Percentiles rank a stretch among this genome's conserved stretches.
These are phyloP conservation scores for Lactifluus subvellereus DNA, from an alignment of 768 basidiomycete genomes.

Conservation along the genomic window DNA sequence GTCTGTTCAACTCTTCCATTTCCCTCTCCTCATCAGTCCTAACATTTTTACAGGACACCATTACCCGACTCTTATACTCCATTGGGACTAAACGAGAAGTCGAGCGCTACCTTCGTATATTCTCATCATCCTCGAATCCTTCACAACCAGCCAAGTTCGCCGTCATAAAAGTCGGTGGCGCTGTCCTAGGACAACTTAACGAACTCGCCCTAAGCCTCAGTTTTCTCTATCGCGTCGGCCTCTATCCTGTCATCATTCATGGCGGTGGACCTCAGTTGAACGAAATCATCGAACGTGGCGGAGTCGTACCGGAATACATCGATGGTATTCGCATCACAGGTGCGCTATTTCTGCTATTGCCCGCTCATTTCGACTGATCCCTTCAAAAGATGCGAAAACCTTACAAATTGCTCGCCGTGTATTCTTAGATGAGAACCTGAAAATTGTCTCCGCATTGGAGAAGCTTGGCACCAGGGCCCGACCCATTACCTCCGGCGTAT, in stretches of 20 bases:
- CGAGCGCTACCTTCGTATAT: slow-evolving; percentile 96
- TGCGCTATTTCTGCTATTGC: slow-evolving; percentile 32
- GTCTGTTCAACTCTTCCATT: slow-evolving; percentile 37
- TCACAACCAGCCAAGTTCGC: slow-evolving; percentile 92
- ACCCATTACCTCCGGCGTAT: slow-evolving; percentile 96
- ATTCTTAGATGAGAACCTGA: slow-evolving; percentile 96
- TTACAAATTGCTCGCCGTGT: slow-evolving; percentile 91
- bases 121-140: slow-evolving; percentile 87
- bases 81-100: slow-evolving; percentile 97
- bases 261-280: slow-evolving; percentile 96
- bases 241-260: slow-evolving; percentile 97
- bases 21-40: not conserved
- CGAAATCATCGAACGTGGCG: slow-evolving; percentile 86
- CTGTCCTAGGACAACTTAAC: slow-evolving; percentile 85
- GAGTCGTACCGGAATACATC: slow-evolving; percentile 92
- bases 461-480: slow-evolving; percentile 93
- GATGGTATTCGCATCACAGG: slow-evolving; percentile 97
- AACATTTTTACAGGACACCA: slow-evolving; percentile 68
- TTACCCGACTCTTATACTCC: slow-evolving; percentile 92
- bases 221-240: slow-evolving; percentile 93
- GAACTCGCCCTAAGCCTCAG: slow-evolving; percentile 93
- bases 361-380: not conserved
- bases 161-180: slow-evolving; percentile 97
- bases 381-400: slow-evolving; percentile 74
- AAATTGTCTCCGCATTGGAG: slow-evolving; percentile 89